These are phyloP conservation scores for Didymella lethalis DNA, from an alignment of 2,329 filamentous ascomycete species.

Conservation along the genomic window DNA sequence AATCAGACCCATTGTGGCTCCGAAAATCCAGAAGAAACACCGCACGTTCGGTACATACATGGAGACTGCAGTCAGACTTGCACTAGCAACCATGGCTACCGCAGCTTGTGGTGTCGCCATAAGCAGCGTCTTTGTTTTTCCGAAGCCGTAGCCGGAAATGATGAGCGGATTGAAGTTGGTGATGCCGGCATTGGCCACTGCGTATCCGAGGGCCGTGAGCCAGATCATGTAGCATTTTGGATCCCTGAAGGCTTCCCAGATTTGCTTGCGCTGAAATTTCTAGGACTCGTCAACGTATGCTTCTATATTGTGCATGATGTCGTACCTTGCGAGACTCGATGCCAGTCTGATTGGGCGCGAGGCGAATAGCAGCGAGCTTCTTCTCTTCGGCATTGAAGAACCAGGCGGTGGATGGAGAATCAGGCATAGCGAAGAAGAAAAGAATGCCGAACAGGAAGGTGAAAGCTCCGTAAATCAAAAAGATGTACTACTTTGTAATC, in stretches of 20 bases:
- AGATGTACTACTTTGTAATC: background rate
- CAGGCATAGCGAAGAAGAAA: conserved; percentile 6
- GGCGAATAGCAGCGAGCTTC: conserved; percentile 1
- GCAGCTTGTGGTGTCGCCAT: conserved; percentile 7
- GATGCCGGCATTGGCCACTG: conserved; percentile 7
- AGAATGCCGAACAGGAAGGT: conserved; percentile 1
- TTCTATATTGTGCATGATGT: background rate
- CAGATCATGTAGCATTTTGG: conserved; percentile 5
- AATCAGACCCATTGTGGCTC: background rate
- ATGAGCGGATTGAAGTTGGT: conserved; percentile 11
- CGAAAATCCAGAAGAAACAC: conserved; percentile 11
- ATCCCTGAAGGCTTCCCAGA: background rate
- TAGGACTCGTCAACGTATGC: background rate
- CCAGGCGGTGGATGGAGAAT: conserved; percentile 1
- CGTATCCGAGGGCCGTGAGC: background rate
- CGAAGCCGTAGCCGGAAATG: conserved; percentile 4
- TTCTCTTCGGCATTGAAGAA: conserved; percentile 7
- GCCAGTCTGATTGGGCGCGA: conserved; percentile 4
- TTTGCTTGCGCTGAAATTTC: background rate
- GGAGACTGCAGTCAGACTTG: background rate
- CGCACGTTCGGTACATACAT: conserved; percentile 4
- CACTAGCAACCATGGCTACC: conserved; percentile 6
- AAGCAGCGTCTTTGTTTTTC: background rate
- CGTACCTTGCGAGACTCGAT: conserved; percentile 4
- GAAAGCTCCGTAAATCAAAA: conserved; percentile 5